Base-by-base conservation (phyloP, 768 basidiomycete species). In the Tricholomella constricta region DNA sequence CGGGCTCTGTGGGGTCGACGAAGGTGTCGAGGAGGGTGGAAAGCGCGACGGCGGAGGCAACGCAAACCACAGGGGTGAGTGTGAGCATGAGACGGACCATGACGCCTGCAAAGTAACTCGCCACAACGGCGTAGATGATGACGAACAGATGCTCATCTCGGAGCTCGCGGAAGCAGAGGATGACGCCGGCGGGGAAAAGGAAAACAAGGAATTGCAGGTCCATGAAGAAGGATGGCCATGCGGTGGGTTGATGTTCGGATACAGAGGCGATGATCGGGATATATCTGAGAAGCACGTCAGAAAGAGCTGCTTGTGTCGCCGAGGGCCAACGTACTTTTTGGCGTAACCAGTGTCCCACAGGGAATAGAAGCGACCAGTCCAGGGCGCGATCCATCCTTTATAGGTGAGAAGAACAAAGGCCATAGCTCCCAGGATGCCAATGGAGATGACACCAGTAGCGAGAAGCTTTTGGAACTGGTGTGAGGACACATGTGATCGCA, bases 211-310 rank as follows among this genome's bases (percentile, higher is more conserved):
- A 89, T 63, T 97, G 91, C 50, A 99, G 86, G 69, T 99, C 97
- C 89, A 98, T 98, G 78, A 96, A 98, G 82, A 98, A 98, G 2
- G 97, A 89, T 9, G 97, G 96, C 97, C 97, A 99, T 32, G 97
- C 97, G 5, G 97, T 98, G 15, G 97, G 97, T 68, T 99, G 97
- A 74, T 99, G 97, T 74, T 98, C 97, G 17, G 94, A 97, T 32
- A 99, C 97, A 15, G 95, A 98, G 9, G 97, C 97, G 62, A 99
- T 98, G 73, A 98, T 98, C 23, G 95, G 95, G 62, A 97, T 93
- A 66, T 94, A 89, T 64, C 91, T 92, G 63, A 6, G 45, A 51
- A 29, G 38, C 61, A 55, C 17, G 57, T 54, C 26, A 57, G 43
- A 45, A 45, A 38, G 22, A 27, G 51, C n/a, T 32, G 45, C 14